Evolutionary conservation across 495 filamentous ascomycete species (phyloP).

Genomic region (Polyplosphaeria fusca): DNA sequence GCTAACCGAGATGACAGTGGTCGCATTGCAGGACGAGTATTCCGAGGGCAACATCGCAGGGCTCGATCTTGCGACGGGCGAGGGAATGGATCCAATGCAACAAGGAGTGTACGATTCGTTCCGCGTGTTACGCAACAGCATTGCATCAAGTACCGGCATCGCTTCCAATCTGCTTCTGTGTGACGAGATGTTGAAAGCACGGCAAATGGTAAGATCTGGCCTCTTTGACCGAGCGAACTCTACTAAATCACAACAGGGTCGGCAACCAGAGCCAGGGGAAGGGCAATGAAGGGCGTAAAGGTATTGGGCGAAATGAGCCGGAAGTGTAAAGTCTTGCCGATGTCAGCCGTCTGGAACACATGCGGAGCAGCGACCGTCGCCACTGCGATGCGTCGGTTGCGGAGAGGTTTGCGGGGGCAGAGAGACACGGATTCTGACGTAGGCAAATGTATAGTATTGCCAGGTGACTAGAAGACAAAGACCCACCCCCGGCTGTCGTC

Average conservation of each 20-base stretch:
- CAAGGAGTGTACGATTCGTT: constrained; percentile 95
- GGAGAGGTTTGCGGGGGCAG: too few relatives aligned
- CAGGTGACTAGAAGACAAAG: too few relatives aligned
- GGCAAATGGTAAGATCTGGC: constrained; percentile 70
- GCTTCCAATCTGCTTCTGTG: constrained; percentile 93
- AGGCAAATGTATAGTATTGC: too few relatives aligned
- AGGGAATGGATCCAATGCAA: constrained; percentile 93
- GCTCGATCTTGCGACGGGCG: constrained; percentile 77
- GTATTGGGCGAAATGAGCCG: too few relatives aligned
- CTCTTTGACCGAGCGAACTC: neutral
- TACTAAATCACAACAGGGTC: constrained; percentile 15
- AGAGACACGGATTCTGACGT: too few relatives aligned
- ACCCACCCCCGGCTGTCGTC: too few relatives aligned
- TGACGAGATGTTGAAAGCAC: constrained; percentile 94
- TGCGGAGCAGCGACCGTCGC: too few relatives aligned
- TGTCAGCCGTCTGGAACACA: too few relatives aligned
- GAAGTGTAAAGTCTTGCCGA: too few relatives aligned
- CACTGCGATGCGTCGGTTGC: too few relatives aligned
- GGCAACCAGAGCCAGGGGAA: constrained; percentile 24
- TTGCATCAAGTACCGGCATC: constrained; percentile 92
- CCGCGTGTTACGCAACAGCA: constrained; percentile 86
- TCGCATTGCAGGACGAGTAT: constrained; percentile 79
- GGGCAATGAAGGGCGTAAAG: too few relatives aligned
- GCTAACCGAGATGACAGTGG: constrained; percentile 51
- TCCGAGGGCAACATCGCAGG: constrained; percentile 81